A percentile compares a stretch with the other conserved stretches of the same genome.
phyloP scores from a whole-genome alignment of 495 filamentous ascomycete species.

The Penicillium waksmanii region DNA sequence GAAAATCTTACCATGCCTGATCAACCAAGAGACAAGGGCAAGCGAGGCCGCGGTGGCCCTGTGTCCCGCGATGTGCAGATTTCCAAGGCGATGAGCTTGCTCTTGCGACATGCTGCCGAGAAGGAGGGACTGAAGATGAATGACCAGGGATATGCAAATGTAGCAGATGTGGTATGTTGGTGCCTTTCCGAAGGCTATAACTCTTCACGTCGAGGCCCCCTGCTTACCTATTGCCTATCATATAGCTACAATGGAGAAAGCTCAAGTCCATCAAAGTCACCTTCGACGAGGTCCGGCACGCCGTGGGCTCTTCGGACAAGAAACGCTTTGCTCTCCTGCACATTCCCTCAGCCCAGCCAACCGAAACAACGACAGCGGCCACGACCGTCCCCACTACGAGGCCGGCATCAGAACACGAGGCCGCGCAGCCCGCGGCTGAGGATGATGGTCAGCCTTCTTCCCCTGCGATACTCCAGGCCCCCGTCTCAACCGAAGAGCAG shows the following conservation, averaged over 20 bases:
- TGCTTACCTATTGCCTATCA: neutral
- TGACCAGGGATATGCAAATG: conserved; percentile 75
- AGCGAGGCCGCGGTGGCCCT: conserved; percentile 26
- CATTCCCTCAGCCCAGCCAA: conserved; percentile 36
- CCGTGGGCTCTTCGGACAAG: conserved; percentile 81
- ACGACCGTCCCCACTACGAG: conserved; percentile 18
- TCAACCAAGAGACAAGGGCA: conserved; percentile 13
- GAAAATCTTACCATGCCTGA: conserved; percentile 3
- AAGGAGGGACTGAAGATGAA: conserved; percentile 78
- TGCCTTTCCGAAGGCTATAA: neutral
- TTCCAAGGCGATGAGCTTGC: conserved; percentile 77
- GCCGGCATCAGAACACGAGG: conserved; percentile 19
- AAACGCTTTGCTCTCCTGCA: conserved; percentile 77
- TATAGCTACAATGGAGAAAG: conserved; percentile 69
- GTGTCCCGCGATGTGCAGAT: conserved; percentile 62
- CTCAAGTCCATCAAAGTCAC: conserved; percentile 70
- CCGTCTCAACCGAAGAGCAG: conserved; percentile 29
- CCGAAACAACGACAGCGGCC: conserved; percentile 19
- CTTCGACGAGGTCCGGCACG: conserved; percentile 70
- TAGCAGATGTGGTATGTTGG: conserved; percentile 72
- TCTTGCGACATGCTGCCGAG: conserved; percentile 83
- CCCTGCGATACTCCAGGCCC: conserved; percentile 17
- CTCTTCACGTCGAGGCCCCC: neutral
- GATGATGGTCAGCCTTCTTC: conserved; percentile 15
- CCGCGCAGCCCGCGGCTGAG: conserved; percentile 9